Conservation (phyloP, 2,329 filamentous ascomycete genomes). For the Acarospora socialis region DNA sequence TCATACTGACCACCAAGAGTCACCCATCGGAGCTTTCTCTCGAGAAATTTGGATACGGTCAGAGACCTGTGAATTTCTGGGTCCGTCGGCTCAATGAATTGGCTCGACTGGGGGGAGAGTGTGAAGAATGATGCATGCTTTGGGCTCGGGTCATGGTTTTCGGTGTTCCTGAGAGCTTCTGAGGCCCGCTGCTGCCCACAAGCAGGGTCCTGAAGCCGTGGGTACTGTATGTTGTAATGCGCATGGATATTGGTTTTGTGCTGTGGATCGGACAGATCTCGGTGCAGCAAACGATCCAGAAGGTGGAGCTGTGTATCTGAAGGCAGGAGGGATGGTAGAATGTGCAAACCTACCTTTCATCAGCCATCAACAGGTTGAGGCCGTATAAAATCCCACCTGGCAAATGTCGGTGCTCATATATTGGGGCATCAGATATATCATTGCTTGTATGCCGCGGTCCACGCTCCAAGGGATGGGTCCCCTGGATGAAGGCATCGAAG, state of each 20-base stretch:
- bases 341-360: conserved; percentile 50
- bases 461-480: too few relatives aligned
- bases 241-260: conserved; percentile 87
- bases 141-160: conserved; percentile 21
- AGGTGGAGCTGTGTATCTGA: conserved; percentile 52
- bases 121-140: conserved; percentile 42
- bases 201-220: conserved; percentile 16
- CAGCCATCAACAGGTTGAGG: conserved; percentile 1
- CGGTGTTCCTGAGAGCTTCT: not conserved
- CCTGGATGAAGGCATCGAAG: too few relatives aligned
- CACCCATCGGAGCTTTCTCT: conserved; percentile 78
- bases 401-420: conserved; percentile 52
- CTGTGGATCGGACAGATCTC: conserved; percentile 54
- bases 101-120: conserved; percentile 25
- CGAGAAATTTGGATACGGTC: conserved; percentile 53
- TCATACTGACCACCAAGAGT: conserved; percentile 93
- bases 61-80: conserved; percentile 60
- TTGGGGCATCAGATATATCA: conserved; percentile 27
- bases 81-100: conserved; percentile 46
- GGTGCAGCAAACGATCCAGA: conserved; percentile 60
- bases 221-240: conserved; percentile 60
- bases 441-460: not conserved
- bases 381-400: conserved; percentile 41
- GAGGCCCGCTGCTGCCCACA: too few relatives aligned
- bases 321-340: conserved; percentile 63